phyloP scores from a whole-genome alignment of 1,139 yeast genomes.

The Geotrichum cucujoidarum region DNA sequence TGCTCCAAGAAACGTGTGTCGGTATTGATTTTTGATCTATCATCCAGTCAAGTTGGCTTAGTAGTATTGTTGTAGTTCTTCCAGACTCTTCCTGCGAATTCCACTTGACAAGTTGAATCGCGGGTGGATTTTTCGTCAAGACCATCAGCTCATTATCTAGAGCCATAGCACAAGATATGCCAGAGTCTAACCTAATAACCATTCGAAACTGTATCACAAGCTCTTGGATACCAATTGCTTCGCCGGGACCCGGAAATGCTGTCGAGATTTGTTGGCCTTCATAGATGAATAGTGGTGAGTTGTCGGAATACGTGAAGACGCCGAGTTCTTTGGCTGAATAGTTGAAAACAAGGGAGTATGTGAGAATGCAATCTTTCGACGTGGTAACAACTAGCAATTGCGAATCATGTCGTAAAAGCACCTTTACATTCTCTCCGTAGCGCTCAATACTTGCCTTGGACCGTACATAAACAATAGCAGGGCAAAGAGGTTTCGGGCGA shows the following conservation, averaged over 20 bases:
- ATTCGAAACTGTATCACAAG: slow-evolving; percentile 30
- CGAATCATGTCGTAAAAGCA: slow-evolving; percentile 36
- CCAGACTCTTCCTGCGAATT: slow-evolving; percentile 4
- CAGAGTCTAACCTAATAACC: slow-evolving; percentile 33
- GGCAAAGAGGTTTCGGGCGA: slow-evolving; percentile 32
- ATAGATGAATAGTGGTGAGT: slow-evolving; percentile 19
- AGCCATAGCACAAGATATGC: slow-evolving; percentile 29
- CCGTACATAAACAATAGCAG: slow-evolving; percentile 34
- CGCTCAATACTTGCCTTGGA: slow-evolving; percentile 30
- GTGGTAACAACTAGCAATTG: slow-evolving; percentile 35
- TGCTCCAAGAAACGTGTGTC: slow-evolving; percentile 15
- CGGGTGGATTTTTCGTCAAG: slow-evolving; percentile 32
- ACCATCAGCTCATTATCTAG: slow-evolving; percentile 34
- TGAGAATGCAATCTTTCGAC: slow-evolving; percentile 29
- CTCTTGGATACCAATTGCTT: slow-evolving; percentile 39
- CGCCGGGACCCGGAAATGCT: slow-evolving; percentile 40
- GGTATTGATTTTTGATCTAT: slow-evolving; percentile 3
- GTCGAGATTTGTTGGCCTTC: slow-evolving; percentile 22
- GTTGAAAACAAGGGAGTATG: slow-evolving; percentile 29
- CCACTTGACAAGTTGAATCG: slow-evolving; percentile 33
- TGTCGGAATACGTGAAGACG: slow-evolving; percentile 19
- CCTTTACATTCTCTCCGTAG: slow-evolving; percentile 32
- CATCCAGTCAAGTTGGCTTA: slow-evolving; percentile 31
- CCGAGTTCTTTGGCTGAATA: slow-evolving; percentile 16
- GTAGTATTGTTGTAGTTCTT: slow-evolving; percentile 24